phyloP scores from a whole-genome alignment of 345 rosid genomes.

The Linum lewisii region DNA sequence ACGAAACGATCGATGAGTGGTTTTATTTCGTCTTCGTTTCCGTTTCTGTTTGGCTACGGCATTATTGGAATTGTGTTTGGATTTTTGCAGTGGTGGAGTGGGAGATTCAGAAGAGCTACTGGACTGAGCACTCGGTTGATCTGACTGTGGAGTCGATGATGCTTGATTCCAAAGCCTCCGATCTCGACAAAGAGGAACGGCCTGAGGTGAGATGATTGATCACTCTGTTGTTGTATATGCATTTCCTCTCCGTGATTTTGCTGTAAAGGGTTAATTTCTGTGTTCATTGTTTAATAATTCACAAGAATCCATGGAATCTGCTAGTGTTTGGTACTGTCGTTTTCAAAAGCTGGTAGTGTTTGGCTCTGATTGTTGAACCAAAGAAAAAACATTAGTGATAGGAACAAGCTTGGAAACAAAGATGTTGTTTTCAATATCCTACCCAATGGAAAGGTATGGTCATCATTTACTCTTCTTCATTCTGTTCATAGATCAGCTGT shows the following conservation, averaged over 20 bases:
- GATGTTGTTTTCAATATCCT: too few relatives aligned
- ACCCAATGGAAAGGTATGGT: too few relatives aligned
- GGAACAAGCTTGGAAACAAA: too few relatives aligned
- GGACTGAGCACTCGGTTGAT: conserved; percentile 67
- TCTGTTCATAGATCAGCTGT: too few relatives aligned
- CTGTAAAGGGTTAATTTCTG: background rate
- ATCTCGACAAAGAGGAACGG: conserved; percentile 94
- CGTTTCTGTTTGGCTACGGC: background rate
- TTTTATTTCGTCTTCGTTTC: background rate
- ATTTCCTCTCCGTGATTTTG: background rate
- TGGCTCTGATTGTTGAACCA: too few relatives aligned
- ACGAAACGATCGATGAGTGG: too few relatives aligned
- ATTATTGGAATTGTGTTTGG: background rate
- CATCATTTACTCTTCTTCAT: too few relatives aligned
- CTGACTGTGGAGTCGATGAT: conserved; percentile 86
- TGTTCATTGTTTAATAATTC: background rate
- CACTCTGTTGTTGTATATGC: background rate
- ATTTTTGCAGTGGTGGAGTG: conserved; percentile 51
- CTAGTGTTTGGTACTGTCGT: background rate
- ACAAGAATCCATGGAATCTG: background rate
- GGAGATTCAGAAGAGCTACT: conserved; percentile 63
- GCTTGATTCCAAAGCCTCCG: conserved; percentile 86
- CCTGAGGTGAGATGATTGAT: conserved; percentile 69
- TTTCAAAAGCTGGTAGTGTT: background rate
- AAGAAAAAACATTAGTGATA: too few relatives aligned